Base-by-base conservation (phyloP, 768 basidiomycete species). In the Fistulinella prunicolor region DNA sequence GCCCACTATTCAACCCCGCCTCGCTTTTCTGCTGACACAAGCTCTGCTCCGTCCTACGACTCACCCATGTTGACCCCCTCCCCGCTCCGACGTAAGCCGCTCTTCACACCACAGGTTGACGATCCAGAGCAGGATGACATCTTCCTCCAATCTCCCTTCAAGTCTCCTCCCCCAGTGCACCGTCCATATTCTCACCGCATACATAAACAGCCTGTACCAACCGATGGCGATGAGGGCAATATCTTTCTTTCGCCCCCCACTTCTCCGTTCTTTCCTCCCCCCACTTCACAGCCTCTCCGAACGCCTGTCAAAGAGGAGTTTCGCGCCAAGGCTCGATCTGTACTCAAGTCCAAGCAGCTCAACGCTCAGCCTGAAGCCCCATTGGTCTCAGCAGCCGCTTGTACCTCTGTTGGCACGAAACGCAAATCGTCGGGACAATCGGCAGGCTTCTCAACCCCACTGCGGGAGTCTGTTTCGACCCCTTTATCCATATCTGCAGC, bases 61-160 rank as follows among this genome's bases (percentile, higher is more conserved):
- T 76, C 79, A 26, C 78, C 82, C 38, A 79, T 84, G 78, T 73
- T 80, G 40, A 80, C 82, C 1, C 81, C 85, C 19, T 86, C 85
- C 6, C 83, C 83, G 10, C 73, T 81, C 50, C 72, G 78, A 44
- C 73, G 73, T 53, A 69, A 68, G 10, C 66, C 69, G 14, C 67
- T 73, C 44, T 76, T 74, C 56, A 63, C 71, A 6, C 61, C 59
- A 42, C 65, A 56, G 0, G 50, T 52, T 37, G 51, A 53, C 42
- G 48, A 57, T 10, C 46, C 45, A 34, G 74, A 77, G 55, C 54
- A 64, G 44, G 78, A 82, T 54, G 78, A 82, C 57, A 64, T 76
- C 50, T 81, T 81, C 59, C 69, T 77, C 8, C 74, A 77, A 47
- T 81, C 79, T 28, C 77, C 80, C 8, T 79, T 70, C 68, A 72